These are phyloP conservation scores for Pleurotus pulmonarius DNA, from an alignment of 768 basidiomycete species.

Conservation along the genomic window DNA sequence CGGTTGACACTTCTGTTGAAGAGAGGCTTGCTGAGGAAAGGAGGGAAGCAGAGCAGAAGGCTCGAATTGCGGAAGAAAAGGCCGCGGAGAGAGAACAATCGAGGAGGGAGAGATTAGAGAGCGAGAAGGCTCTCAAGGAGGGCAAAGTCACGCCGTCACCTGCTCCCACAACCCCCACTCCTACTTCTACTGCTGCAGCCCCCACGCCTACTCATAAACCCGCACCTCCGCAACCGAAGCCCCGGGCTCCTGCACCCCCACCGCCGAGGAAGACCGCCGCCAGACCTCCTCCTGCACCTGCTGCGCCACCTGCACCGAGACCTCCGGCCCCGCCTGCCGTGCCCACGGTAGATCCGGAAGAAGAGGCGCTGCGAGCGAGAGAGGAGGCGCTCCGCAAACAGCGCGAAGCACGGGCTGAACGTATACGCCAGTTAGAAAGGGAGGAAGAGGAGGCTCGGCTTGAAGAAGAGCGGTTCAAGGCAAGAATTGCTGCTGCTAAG, in stretches of 20 bases:
- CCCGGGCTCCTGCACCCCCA: constrained; percentile 36
- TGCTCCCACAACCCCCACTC: constrained; percentile 15
- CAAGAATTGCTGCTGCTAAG: constrained; percentile 28
- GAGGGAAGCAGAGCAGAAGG: constrained; percentile 88
- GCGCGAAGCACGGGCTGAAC: constrained; percentile 65
- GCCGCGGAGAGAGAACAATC: constrained; percentile 75
- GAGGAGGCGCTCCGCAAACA: constrained; percentile 72
- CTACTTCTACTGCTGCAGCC: constrained; percentile 21
- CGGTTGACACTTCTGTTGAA: constrained; percentile 76
- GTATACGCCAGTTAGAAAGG: constrained; percentile 67
- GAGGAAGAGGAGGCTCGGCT: constrained; percentile 26
- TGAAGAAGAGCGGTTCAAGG: constrained; percentile 36
- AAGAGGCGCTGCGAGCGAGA: constrained; percentile 60
- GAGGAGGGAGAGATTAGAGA: constrained; percentile 70
- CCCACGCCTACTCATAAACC: constrained; percentile 30
- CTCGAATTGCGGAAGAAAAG: constrained; percentile 70
- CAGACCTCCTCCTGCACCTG: constrained; percentile 16
- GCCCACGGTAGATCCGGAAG: constrained; percentile 63
- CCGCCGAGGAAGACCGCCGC: constrained; percentile 23
- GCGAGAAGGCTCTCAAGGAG: constrained; percentile 63
- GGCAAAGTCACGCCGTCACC: constrained; percentile 33
- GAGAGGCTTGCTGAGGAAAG: constrained; percentile 83
- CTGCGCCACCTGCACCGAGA: constrained; percentile 13
- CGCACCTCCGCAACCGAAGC: constrained; percentile 24
- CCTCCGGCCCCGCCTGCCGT: constrained; percentile 18